phyloP scores from a whole-genome alignment of 768 basidiomycete species.

The Termitomyces sp. region DNA sequence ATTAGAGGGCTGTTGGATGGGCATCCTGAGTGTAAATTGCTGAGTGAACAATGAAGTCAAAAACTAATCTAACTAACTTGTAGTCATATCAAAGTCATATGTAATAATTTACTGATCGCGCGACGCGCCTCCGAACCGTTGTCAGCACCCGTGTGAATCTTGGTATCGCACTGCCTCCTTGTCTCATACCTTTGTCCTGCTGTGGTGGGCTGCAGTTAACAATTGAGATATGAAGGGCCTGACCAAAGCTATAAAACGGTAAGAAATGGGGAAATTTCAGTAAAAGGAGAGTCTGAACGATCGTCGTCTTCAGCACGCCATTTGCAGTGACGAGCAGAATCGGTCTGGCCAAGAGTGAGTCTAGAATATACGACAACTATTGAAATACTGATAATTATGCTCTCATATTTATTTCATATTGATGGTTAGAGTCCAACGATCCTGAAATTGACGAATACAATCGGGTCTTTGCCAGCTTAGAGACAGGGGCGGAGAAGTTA shows the following conservation, averaged over 20 bases:
- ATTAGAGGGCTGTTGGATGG: conserved; percentile 81
- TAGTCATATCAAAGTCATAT: not conserved
- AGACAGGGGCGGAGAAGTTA: conserved; percentile 81
- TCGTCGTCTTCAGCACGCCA: conserved; percentile 64
- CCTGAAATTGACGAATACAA: conserved; percentile 88
- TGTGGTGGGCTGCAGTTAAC: not conserved
- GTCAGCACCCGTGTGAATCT: conserved; percentile 10
- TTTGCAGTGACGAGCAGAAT: conserved; percentile 83
- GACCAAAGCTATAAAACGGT: conserved; percentile 9
- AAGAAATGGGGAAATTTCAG: conserved; percentile 43
- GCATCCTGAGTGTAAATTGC: conserved; percentile 25
- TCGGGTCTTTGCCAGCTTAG: conserved; percentile 70
- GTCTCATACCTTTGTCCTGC: conserved; percentile 6
- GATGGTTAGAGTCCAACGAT: conserved; percentile 61
- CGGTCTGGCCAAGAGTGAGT: conserved; percentile 90
- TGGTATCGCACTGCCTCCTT: conserved; percentile 5
- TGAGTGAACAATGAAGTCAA: conserved; percentile 2
- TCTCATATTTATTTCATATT: not conserved
- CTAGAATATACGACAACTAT: not conserved
- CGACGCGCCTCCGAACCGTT: not conserved
- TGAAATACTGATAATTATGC: not conserved
- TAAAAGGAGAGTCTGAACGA: not conserved
- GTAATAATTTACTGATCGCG: not conserved
- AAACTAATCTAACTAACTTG: not conserved
- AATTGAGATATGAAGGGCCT: conserved; percentile 63